These are phyloP conservation scores for Cyberlindnera suaveolens DNA, from an alignment of 805 yeast genomes.

Conservation along the genomic window DNA sequence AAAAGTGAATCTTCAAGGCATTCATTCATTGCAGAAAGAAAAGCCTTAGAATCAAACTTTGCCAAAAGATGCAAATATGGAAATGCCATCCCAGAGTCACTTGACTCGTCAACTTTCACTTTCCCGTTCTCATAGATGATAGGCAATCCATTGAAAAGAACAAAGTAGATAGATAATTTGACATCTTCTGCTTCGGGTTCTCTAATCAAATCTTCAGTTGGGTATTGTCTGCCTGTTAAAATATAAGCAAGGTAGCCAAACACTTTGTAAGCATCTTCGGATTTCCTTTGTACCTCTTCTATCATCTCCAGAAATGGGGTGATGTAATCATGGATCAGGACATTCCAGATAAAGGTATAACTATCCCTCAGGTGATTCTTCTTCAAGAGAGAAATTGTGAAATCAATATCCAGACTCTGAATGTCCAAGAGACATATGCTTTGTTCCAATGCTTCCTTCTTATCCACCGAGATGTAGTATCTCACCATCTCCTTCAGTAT, in stretches of 20 bases:
- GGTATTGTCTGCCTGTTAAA: slow-evolving; percentile 76
- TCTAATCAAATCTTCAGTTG: slow-evolving; percentile 50
- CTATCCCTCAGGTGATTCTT: slow-evolving; percentile 54
- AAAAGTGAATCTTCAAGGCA: slow-evolving; percentile 75
- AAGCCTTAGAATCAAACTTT: slow-evolving; percentile 47
- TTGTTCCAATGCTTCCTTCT: slow-evolving; percentile 53
- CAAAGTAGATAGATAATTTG: slow-evolving; percentile 45
- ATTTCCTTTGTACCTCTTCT: slow-evolving; percentile 22
- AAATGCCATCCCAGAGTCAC: slow-evolving; percentile 44
- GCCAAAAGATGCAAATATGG: slow-evolving; percentile 64
- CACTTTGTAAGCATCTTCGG: slow-evolving; percentile 27
- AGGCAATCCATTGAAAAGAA: slow-evolving; percentile 53
- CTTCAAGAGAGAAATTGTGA: slow-evolving; percentile 58
- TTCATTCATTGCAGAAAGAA: slow-evolving; percentile 67
- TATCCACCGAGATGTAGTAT: slow-evolving; percentile 33
- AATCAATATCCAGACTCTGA: slow-evolving; percentile 66
- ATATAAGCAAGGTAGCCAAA: slow-evolving; percentile 62
- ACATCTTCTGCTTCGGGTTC: slow-evolving; percentile 31
- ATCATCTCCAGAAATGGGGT: slow-evolving; percentile 66
- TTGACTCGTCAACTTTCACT: slow-evolving; percentile 27
- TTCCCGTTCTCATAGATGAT: slow-evolving; percentile 24
- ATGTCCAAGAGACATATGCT: slow-evolving; percentile 66
- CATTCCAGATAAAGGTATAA: slow-evolving; percentile 65
- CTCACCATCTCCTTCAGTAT: slow-evolving; percentile 58
- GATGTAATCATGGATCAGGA: slow-evolving; percentile 58